Conservation (phyloP, 2,329 filamentous ascomycete species). For the Claviceps arundinis region DNA sequence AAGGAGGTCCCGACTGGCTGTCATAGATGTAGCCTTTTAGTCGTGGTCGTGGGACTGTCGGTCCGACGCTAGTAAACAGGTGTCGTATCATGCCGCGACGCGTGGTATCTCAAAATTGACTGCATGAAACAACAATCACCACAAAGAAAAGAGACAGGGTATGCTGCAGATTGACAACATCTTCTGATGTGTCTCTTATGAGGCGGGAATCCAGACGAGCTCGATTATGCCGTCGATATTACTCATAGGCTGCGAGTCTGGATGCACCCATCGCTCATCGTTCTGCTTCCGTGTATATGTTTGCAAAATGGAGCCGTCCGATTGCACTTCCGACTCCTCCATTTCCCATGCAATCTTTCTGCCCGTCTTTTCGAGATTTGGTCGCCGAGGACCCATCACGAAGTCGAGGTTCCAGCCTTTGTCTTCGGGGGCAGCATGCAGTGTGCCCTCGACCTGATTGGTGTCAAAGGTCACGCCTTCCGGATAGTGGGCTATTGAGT, state of each 20-base stretch:
- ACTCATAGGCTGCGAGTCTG: slow-evolving; percentile 34
- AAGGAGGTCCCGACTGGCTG: background rate
- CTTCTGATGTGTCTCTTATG: slow-evolving; percentile 3
- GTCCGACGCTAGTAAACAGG: slow-evolving; percentile 1
- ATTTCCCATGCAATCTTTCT: slow-evolving; percentile 42
- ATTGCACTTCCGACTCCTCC: slow-evolving; percentile 32
- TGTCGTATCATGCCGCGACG: background rate
- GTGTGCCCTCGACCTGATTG: slow-evolving; percentile 39
- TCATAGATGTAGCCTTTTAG: background rate
- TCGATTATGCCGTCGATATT: slow-evolving; percentile 42
- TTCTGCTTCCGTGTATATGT: slow-evolving; percentile 38
- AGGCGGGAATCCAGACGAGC: slow-evolving; percentile 38
- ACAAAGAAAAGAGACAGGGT: background rate
- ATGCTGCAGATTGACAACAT: background rate
- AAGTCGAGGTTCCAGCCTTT: slow-evolving; percentile 39
- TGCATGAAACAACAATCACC: background rate
- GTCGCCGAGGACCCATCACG: slow-evolving; percentile 35
- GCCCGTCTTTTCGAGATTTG: slow-evolving; percentile 33
- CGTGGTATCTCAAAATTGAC: background rate
- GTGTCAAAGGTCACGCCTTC: slow-evolving; percentile 35
- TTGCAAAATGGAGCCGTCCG: slow-evolving; percentile 38
- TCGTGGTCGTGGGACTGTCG: background rate
- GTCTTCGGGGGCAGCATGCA: slow-evolving; percentile 33
- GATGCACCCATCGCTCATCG: slow-evolving; percentile 39
- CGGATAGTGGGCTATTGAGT: slow-evolving; percentile 45